Evolutionary conservation across 768 basidiomycete genomes (phyloP).

Genomic region (Austroboletus festivus): DNA sequence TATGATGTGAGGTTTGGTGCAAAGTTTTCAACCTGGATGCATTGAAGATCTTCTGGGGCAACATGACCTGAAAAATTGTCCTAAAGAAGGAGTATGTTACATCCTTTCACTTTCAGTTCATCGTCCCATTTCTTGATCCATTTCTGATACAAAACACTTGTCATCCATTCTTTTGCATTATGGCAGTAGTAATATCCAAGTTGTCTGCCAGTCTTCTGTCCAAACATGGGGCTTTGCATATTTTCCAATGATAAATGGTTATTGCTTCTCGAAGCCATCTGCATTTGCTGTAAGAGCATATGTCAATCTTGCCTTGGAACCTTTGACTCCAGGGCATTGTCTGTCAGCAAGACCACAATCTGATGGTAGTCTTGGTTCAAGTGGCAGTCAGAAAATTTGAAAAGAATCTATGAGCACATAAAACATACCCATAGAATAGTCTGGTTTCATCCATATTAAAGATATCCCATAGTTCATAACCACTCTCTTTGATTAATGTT

Average conservation of each 20-base stretch:
- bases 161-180: slow-evolving; percentile 2
- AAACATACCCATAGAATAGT: slow-evolving; percentile 33
- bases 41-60: too few relatives aligned
- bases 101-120: too few relatives aligned
- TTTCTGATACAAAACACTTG: not conserved
- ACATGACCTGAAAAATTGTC: too few relatives aligned
- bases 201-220: not conserved
- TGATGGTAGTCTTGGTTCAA: not conserved
- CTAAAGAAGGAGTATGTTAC: too few relatives aligned
- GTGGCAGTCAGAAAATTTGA: too few relatives aligned
- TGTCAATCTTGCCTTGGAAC: not conserved
- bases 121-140: not conserved
- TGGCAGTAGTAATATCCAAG: not conserved
- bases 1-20: too few relatives aligned
- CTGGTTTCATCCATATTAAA: slow-evolving; percentile 39
- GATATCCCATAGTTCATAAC: slow-evolving; percentile 28
- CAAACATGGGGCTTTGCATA: not conserved
- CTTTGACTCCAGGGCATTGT: not conserved
- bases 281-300: not conserved
- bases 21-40: too few relatives aligned
- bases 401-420: too few relatives aligned
- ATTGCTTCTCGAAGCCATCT: not conserved
- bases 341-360: not conserved
- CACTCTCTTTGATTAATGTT: slow-evolving; percentile 26
- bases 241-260: not conserved